These are phyloP conservation scores for Wickerhamiella slavikovae DNA, from an alignment of 805 yeast genomes.

Conservation along the genomic window DNA sequence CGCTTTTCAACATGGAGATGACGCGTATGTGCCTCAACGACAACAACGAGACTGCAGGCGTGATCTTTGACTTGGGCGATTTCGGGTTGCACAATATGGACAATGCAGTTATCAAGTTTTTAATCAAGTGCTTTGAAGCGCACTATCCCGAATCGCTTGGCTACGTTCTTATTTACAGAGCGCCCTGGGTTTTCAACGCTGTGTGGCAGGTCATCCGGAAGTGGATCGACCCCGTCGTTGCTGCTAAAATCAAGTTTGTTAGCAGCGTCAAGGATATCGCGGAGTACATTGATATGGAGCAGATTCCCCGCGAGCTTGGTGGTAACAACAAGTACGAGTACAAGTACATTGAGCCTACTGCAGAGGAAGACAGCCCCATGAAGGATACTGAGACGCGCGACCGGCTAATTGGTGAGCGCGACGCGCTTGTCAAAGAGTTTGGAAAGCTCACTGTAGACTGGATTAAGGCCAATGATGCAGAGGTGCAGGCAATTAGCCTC, in stretches of 20 bases:
- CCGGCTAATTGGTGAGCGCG: conserved; percentile 30
- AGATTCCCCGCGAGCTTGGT: conserved; percentile 54
- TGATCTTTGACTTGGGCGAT: conserved; percentile 70
- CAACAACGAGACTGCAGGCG: conserved; percentile 60
- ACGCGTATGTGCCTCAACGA: conserved; percentile 56
- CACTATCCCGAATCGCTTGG: conserved; percentile 93
- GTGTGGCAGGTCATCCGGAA: conserved; percentile 83
- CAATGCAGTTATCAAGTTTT: conserved; percentile 72
- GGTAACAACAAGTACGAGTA: conserved; percentile 44
- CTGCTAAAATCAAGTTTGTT: conserved; percentile 73
- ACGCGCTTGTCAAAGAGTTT: conserved; percentile 30
- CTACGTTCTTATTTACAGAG: conserved; percentile 64
- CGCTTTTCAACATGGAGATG: conserved; percentile 59
- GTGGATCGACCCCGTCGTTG: conserved; percentile 95
- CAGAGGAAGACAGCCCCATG: conserved; percentile 31
- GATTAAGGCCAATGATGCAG: conserved; percentile 36
- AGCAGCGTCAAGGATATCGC: conserved; percentile 45
- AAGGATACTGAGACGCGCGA: conserved; percentile 27
- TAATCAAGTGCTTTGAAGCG: conserved; percentile 79
- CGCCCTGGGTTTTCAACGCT: conserved; percentile 93
- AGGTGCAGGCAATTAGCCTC: conserved; percentile 28
- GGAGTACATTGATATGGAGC: conserved; percentile 34
- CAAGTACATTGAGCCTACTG: conserved; percentile 40
- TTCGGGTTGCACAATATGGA: conserved; percentile 88
- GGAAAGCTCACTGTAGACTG: conserved; percentile 52